Evolutionary conservation across 1,284 basidiomycete genomes (phyloP).

Genomic region (Marasmius fiardii): DNA sequence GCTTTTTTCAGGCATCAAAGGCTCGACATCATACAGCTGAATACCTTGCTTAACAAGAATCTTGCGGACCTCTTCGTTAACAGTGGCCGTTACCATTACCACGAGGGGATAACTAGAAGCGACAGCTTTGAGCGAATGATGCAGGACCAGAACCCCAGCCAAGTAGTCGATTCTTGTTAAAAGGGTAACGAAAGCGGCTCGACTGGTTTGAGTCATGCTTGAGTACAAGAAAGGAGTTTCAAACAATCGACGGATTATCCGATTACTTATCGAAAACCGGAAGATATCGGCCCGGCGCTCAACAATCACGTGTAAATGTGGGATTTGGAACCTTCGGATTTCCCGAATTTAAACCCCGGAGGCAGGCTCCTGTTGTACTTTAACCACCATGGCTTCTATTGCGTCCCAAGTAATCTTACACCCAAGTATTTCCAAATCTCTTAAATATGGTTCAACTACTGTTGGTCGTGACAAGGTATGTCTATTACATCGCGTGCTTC

Average conservation of each 20-base stretch:
- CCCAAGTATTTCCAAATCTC: slow-evolving; percentile 70
- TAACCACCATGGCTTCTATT: slow-evolving; percentile 51
- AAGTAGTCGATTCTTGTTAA: slow-evolving; percentile 70
- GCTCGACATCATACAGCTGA: slow-evolving; percentile 53
- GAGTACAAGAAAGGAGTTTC: no score
- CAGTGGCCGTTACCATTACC: slow-evolving; percentile 70
- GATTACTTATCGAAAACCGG: no score
- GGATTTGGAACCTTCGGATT: background rate
- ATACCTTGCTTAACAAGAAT: slow-evolving; percentile 58
- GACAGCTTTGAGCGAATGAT: slow-evolving; percentile 61
- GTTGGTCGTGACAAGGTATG: slow-evolving; percentile 86
- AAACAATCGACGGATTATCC: no score
- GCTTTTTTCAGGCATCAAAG: slow-evolving; percentile 54
- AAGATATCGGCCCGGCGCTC: no score
- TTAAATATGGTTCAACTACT: slow-evolving; percentile 81
- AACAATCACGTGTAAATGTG: no score
- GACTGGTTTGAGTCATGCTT: background rate
- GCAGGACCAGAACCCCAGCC: slow-evolving; percentile 71
- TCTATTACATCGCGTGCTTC: slow-evolving; percentile 1
- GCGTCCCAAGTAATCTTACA: slow-evolving; percentile 83
- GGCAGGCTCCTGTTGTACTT: background rate
- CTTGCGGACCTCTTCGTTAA: slow-evolving; percentile 52
- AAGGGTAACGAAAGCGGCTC: slow-evolving; percentile 57
- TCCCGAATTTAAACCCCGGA: background rate
- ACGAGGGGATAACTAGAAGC: slow-evolving; percentile 77